A percentile compares a stretch with the other conserved stretches of the same genome.
phyloP scores from a whole-genome alignment of 768 basidiomycete genomes.

The Suillus plorans region DNA sequence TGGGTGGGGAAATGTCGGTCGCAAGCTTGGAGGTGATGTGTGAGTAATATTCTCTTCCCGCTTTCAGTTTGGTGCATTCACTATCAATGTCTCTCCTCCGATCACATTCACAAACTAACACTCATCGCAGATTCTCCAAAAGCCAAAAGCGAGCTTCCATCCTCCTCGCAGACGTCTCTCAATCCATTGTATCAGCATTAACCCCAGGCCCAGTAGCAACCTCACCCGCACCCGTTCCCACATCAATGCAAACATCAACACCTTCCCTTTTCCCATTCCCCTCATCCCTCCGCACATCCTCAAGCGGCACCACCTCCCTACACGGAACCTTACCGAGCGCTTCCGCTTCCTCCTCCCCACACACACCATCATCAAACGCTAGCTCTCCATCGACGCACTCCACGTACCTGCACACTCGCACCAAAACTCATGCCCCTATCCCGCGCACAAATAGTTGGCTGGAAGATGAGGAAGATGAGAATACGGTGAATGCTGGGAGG shows the following conservation, averaged over 20 bases:
- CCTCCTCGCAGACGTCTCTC: slow-evolving; percentile 64
- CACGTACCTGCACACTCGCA: slow-evolving; percentile 4
- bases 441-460: slow-evolving; percentile 29
- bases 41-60: slow-evolving; percentile 24
- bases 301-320: slow-evolving; percentile 13
- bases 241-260: slow-evolving; percentile 7
- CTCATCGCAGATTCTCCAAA: slow-evolving; percentile 53
- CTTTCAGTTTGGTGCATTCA: not conserved
- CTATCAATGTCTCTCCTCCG: not conserved
- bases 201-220: slow-evolving; percentile 37
- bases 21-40: slow-evolving; percentile 62
- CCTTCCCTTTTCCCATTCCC: slow-evolving; percentile 10
- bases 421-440: slow-evolving; percentile 13
- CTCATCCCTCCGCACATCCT: slow-evolving; percentile 18
- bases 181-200: slow-evolving; percentile 50
- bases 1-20: slow-evolving; percentile 51
- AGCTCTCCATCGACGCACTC: slow-evolving; percentile 20
- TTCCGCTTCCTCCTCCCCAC: slow-evolving; percentile 9
- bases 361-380: slow-evolving; percentile 13
- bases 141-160: slow-evolving; percentile 67
- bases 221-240: slow-evolving; percentile 13
- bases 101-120: not conserved
- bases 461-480: slow-evolving; percentile 40
- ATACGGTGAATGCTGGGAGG: slow-evolving; percentile 17
- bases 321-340: slow-evolving; percentile 13